Conservation (phyloP, 2,329 filamentous ascomycete species). For the Botrytis fragariae region DNA sequence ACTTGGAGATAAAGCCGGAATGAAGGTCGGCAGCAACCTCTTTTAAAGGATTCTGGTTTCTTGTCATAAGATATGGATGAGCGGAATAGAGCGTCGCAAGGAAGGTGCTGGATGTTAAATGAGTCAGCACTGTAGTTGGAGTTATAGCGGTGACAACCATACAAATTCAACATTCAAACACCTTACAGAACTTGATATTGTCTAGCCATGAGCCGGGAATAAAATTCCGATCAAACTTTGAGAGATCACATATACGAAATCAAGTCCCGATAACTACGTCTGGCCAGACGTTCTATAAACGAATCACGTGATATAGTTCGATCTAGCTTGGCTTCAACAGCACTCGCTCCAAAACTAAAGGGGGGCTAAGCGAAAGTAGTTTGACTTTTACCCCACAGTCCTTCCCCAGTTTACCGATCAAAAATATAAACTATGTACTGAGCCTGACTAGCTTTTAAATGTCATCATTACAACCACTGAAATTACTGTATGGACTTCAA, state of each 20-base stretch:
- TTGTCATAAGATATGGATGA: not conserved
- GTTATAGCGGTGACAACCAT: not conserved
- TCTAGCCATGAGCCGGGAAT: not conserved
- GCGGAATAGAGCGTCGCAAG: not conserved
- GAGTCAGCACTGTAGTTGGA: not conserved
- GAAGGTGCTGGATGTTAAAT: not conserved
- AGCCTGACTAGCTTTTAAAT: not conserved
- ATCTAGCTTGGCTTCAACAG: not conserved
- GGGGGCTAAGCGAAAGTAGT: not conserved
- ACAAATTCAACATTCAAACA: not conserved
- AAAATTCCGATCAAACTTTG: not conserved
- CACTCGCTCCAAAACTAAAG: not conserved
- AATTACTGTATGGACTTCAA: not conserved
- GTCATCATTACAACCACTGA: not conserved
- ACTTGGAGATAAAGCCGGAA: not conserved
- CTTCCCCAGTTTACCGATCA: not conserved
- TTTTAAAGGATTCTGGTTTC: rapidly evolving
- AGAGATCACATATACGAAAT: not conserved
- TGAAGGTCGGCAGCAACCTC: not conserved
- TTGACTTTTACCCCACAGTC: not conserved
- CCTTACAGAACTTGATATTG: not conserved
- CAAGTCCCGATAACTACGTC: rapidly evolving
- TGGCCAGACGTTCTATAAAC: rapidly evolving
- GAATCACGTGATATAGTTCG: not conserved
- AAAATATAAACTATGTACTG: not conserved